phyloP scores from a whole-genome alignment of 345 rosid genomes.

The thale cress (Arabidopsis thaliana) region TAIR10.1 NC_003076.8:398001-398500 shows the following conservation, averaged over 20 bases:
- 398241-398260: conserved; percentile 1
- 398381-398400: conserved; percentile 85
- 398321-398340: conserved; percentile 90
- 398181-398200: not conserved
- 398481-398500: conserved; percentile 37
- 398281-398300: conserved; percentile 8
- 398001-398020: conserved; percentile 14
- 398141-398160: too few relatives aligned
- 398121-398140: not conserved
- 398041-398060: not conserved
- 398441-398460: conserved; percentile 48
- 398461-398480: conserved; percentile 44
- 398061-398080: not conserved
- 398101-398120: conserved; percentile 4
- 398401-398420: conserved; percentile 61
- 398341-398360: conserved; percentile 92
- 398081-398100: too few relatives aligned
- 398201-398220: not conserved
- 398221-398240: not conserved
- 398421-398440: conserved; percentile 60
- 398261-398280: not conserved
- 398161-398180: not conserved
- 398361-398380: conserved; percentile 98
- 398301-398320: not conserved
- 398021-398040: not conserved